Base-by-base conservation (phyloP, 1,139 yeast species). In the Eremothecium sinecaudum region DNA sequence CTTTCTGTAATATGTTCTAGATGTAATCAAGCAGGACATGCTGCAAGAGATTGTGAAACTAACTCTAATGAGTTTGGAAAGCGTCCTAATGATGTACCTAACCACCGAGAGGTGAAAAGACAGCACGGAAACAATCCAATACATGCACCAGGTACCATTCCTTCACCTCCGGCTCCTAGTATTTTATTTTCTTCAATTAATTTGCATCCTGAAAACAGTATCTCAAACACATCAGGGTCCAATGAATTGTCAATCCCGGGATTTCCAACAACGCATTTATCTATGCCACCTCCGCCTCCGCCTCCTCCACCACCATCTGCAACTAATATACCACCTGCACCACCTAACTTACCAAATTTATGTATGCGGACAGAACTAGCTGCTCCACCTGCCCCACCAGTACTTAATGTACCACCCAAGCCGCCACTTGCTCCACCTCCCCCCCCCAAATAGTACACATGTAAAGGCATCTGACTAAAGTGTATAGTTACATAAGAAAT, bases 21-120 rank as follows among this genome's bases (percentile, higher is more conserved):
- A 15, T 90, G 97, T 67, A 93, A 93, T 3, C 71, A 71, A 35
- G 65, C 71, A 18, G 98, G 97, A 0, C 97, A 90, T 61, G 75
- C 78, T 48, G 86, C 94, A 1, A 67, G 87, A 39, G 97, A 90
- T 60, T 90, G 97, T 67, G 75, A 70, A 41, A 15, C 13, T 4
- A 11, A n/a, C 12, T 9, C 14, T 12, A 27, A 21, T 16, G 33
- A 10, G 15, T 14, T 18, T 21, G 19, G 18, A 18, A 30, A 27
- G 31, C 13, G 34, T 15, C n/a, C 21, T 5, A 5, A n/a, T 10
- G 30, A 27, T 5, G 30, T 11, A 10, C 20, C 30, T 3, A 21
- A 27, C 21, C n/a, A 10, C n/a, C n/a, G 12, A 16, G 21, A 27
- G 10, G 14, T 14, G 19, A 27, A 27, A 17, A 15, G 21, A 21